Evolutionary conservation across 2,329 filamentous ascomycete genomes (phyloP), one percentile per base, ranked within the genome.

Genomic region (Alternaria infectoria): DNA sequence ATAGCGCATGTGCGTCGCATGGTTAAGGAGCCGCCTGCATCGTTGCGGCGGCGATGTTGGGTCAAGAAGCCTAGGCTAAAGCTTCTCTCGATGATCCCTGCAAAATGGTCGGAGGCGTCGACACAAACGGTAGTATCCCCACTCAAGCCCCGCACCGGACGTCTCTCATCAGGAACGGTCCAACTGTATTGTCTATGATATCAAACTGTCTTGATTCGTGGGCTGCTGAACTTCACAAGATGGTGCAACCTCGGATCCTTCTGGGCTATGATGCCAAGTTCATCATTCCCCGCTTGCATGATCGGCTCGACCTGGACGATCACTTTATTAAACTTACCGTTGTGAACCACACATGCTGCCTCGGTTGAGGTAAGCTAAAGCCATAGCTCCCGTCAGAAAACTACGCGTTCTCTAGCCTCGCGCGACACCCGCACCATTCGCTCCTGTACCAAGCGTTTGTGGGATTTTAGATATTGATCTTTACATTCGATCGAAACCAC

Each of bases 31-130:
- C 26, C 55, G 47, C 44, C 36, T 62, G 68, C 61, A 61, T 44
- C n/a, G 61, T 54, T 64, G 54, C 32, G 50, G 67, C 44, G 64
- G 68, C 58, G 44, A 50, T 65, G 66, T 68, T 61, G 63, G 44
- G 54, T 57, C 51, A 61, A 71, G 61, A 25, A 44, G 54, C 62
- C 54, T 65, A 70, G 62, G 69, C 49, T 49, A 66, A 75, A 69
- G 72, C 69, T 75, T 72, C 49, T 67, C 44, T 23, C n/a, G 23
- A 32, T 54, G 44, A 64, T 43, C 68, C 68, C 64, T 69, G 74
- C 62, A 47, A 36, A 12, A 60, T 54, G 57, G 61, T 59, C 64
- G 68, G 69, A 54, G 36, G 47, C 30, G 30, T 59, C 17, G 59
- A 59, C 55, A 12, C 46, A 65, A 67, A 55, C 26, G 67, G 70